Base-by-base conservation (phyloP, 345 rosid genomes). In the Raphanus raphanistrum region DNA sequence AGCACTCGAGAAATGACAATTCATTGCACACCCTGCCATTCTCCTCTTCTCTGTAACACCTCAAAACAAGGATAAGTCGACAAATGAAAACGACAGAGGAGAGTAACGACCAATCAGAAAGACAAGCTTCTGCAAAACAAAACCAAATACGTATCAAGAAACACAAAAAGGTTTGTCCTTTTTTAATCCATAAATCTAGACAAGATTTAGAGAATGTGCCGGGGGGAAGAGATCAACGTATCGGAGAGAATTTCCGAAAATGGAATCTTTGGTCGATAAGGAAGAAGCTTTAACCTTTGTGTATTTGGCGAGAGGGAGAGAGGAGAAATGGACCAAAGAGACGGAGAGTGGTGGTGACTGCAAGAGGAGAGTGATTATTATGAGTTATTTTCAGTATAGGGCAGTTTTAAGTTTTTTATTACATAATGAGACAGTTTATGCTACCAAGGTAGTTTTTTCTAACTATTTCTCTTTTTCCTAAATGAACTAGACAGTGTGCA, bases 1-100 rank as follows among this genome's bases (percentile, higher is more conserved):
- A 41, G 76, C 73, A 73, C 77, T 72, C 2, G 79, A 75, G 33
- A 78, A 75, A 10, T 86, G 82, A 16, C 76, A 73, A 66, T 68
- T 79, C 79, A 77, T 80, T 16, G 72, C 80, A 79, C 75, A 76
- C 71, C 86, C 79, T 60, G 87, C 87, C 92, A 88, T 90, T 29
- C 17, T 61, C 48, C 26, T 58, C 33, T 68, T 17, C 31, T 50
- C 45, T 75, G 64, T 48, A 54, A 65, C 27, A 17, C 32, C 71
- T 64, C 60, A 55, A 0, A 75, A 52, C 57, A 29, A 4, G 15
- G 80, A 17, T 15, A 76, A 69, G 77, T 85, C 86, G 83, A 79
- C 87, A 70, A 81, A 79, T 71, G 11, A 25, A 38, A 72, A 70
- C 1, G 64, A 43, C 10, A 55, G 74, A 62, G 2, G 11, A 64